Evolutionary conservation across 2,329 filamentous ascomycete genomes (phyloP).

Genomic region (Cadophora sp.): DNA sequence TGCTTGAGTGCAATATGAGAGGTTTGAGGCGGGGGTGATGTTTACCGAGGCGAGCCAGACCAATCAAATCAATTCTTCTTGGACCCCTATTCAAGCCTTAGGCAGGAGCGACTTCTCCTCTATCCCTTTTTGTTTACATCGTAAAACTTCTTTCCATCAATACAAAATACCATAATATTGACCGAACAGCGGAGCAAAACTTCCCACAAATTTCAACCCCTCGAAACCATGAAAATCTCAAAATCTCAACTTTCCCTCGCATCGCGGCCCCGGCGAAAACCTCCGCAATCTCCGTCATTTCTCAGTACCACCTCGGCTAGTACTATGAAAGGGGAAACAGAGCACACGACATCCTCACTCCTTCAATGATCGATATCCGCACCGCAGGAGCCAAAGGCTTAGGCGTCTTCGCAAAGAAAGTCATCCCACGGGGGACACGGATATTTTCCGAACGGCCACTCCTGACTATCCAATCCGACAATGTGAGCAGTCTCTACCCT

Average conservation of each 20-base stretch:
- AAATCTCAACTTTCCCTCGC: background rate
- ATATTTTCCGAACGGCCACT: slow-evolving; percentile 41
- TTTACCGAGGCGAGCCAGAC: background rate
- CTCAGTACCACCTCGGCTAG: background rate
- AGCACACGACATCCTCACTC: slow-evolving; percentile 21
- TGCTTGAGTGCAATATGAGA: background rate
- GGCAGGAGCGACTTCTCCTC: background rate
- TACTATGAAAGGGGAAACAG: slow-evolving; percentile 14
- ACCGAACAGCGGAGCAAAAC: background rate
- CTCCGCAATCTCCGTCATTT: slow-evolving; percentile 14
- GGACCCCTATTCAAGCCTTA: slow-evolving; percentile 8
- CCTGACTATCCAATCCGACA: slow-evolving; percentile 33
- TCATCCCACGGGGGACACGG: slow-evolving; percentile 38
- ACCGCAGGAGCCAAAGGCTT: slow-evolving; percentile 38
- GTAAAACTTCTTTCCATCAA: background rate
- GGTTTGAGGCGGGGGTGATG: background rate
- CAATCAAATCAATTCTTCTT: background rate
- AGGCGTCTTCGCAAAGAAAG: slow-evolving; percentile 39
- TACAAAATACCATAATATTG: background rate
- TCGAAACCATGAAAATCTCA: slow-evolving; percentile 6
- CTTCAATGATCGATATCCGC: slow-evolving; percentile 29
- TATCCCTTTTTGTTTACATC: slow-evolving; percentile 10
- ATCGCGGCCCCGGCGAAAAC: slow-evolving; percentile 5
- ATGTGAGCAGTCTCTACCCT: slow-evolving; percentile 32
- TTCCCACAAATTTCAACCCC: slow-evolving; percentile 9